phyloP scores from a whole-genome alignment of 352 stramenopile species.

The Pythium rishiriense region DNA sequence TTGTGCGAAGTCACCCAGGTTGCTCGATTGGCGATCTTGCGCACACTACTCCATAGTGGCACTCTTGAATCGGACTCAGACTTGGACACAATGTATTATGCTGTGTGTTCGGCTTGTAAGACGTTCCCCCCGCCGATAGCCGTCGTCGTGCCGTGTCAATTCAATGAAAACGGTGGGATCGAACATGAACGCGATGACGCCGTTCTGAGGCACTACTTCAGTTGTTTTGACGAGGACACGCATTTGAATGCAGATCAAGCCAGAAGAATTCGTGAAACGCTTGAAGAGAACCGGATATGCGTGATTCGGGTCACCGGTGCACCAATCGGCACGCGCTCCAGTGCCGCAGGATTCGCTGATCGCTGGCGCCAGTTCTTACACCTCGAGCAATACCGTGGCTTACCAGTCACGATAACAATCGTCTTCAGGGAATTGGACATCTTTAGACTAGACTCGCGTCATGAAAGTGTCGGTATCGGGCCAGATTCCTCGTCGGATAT shows the following conservation, averaged over 20 bases:
- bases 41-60: neutral
- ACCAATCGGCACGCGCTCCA: neutral
- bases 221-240: constrained; percentile 2
- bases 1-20: constrained; percentile 4
- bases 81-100: constrained; percentile 22
- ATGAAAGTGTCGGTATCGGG: neutral
- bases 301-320: neutral
- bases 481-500: neutral
- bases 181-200: neutral
- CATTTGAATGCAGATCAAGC: neutral
- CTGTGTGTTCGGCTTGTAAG: constrained; percentile 8
- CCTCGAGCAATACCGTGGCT: neutral
- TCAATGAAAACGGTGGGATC: neutral
- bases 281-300: constrained; percentile 13
- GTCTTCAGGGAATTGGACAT: constrained; percentile 10
- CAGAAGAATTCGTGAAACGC: neutral
- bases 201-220: constrained; percentile 11
- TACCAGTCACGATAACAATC: constrained; percentile 4
- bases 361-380: neutral
- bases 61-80: neutral
- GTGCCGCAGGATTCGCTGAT: neutral
- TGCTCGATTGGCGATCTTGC: constrained; percentile 10
- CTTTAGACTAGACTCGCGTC: neutral
- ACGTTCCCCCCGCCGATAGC: constrained; percentile 14
- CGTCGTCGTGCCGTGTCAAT: constrained; percentile 1